Base-by-base conservation (phyloP, 179 eudicot species). In the Actinidia arguta region DNA sequence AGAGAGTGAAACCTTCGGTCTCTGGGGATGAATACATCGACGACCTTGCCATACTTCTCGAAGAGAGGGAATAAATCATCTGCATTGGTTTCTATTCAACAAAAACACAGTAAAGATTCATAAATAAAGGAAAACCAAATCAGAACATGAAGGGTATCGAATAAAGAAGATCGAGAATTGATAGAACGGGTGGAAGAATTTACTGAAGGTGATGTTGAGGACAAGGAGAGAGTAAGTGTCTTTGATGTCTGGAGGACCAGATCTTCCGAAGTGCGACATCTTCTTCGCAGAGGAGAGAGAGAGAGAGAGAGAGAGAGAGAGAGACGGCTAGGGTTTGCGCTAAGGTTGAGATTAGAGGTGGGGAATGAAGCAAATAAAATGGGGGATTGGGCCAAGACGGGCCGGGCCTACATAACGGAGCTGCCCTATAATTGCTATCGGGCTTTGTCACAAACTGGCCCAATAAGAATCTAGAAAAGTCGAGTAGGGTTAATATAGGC, bases 191-290 rank as follows among this genome's bases (percentile, higher is more conserved):
- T 55, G 16, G 27, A 47, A 16, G 64, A 10, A 39, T 5, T 72
- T 91, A 97, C 98, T 91, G 89, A 97, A 97, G 79, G 98, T 92
- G 90, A 96, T 92, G 92, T 96, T 95, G 91, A 96, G 98, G 59
- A 96, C 99, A 85, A 96, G 99, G 20, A 96, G 97, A 17, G 99
- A 96, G 87, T 87, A 96, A 78, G 99, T 95, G 85, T 96, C 98
- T 73, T 87, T 89, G 90, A 93, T 93, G 70, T 96, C 99, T 9
- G 99, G 99, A 83, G 99, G 98, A 61, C 99, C 99, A 0, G 98
- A 81, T 90, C 98, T 92, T 20, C 98, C 99, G 39, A 95, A 96
- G 90, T 96, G 99, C 88, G 98, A 96, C 99, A 96, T 94, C 73
- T 68, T 82, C 78, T 54, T 11, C 18, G 61, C 1, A 3, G 20